Percentiles rank a stretch among this genome's conserved stretches.
phyloP scores from a whole-genome alignment of 2,329 filamentous ascomycete species.

The Sporothrix brunneoviolacea region DNA sequence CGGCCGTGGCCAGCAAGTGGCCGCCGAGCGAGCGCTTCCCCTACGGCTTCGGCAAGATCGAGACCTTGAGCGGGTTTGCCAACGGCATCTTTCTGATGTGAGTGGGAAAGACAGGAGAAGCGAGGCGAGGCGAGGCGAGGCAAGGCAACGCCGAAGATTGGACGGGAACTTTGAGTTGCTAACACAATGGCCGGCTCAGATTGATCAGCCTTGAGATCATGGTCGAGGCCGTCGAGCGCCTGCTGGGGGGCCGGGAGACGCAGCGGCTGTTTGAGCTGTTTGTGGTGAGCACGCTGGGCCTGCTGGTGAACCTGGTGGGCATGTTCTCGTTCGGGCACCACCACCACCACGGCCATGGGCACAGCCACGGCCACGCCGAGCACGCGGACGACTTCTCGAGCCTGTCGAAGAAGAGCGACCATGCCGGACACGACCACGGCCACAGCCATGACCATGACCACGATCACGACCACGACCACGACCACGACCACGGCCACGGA shows the following conservation, averaged over 20 bases:
- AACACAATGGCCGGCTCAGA: slow-evolving; percentile 34
- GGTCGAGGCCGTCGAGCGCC: slow-evolving; percentile 83
- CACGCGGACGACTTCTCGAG: slow-evolving; percentile 20
- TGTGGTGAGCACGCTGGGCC: slow-evolving; percentile 76
- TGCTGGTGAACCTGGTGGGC: slow-evolving; percentile 86
- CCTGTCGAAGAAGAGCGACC: slow-evolving; percentile 25
- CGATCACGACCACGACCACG: slow-evolving; percentile 30
- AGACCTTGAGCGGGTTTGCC: slow-evolving; percentile 90
- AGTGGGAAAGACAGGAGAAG: no score
- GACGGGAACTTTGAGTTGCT: no score
- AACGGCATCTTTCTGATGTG: slow-evolving; percentile 93
- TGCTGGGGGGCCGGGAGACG: slow-evolving; percentile 77
- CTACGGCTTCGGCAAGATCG: slow-evolving; percentile 94
- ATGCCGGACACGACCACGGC: slow-evolving; percentile 24
- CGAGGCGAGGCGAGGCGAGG: no score
- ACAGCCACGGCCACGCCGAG: slow-evolving; percentile 30
- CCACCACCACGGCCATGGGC: slow-evolving; percentile 47
- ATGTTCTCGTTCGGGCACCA: slow-evolving; percentile 77
- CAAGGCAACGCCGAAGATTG: no score
- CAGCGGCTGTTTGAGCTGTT: slow-evolving; percentile 81
- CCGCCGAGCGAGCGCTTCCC: slow-evolving; percentile 82
- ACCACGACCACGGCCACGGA: slow-evolving; percentile 29
- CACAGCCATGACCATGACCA: slow-evolving; percentile 29
- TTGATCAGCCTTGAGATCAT: slow-evolving; percentile 94
- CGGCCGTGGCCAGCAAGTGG: slow-evolving; percentile 95